These are phyloP conservation scores for Mycena rebaudengoi DNA, from an alignment of 768 basidiomycete species.

Conservation along the genomic window DNA sequence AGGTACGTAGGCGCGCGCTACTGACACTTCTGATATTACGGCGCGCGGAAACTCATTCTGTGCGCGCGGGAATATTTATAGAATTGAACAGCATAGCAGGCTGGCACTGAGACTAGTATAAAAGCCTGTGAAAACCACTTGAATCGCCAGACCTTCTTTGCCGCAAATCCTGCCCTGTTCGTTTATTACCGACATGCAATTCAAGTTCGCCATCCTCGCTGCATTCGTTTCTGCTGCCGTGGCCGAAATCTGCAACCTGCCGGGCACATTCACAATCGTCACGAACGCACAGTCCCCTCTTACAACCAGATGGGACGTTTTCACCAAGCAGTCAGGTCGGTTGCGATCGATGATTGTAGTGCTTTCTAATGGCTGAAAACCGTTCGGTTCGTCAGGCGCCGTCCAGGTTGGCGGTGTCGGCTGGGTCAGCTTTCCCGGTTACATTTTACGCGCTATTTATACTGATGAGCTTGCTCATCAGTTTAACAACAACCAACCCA, in stretches of 20 bases:
- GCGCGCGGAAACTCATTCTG: too few relatives aligned
- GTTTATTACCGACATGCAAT: not conserved
- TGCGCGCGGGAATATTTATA: too few relatives aligned
- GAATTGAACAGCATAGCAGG: too few relatives aligned
- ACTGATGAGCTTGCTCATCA: not conserved
- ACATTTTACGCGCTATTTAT: not conserved
- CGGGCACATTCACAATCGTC: not conserved
- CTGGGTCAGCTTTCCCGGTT: not conserved
- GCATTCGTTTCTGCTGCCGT: not conserved
- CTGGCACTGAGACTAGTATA: too few relatives aligned
- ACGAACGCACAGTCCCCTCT: not conserved
- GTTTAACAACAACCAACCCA: not conserved
- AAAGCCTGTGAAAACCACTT: not conserved
- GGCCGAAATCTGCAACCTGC: not conserved
- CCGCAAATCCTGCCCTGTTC: too few relatives aligned
- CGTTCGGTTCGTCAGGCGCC: not conserved
- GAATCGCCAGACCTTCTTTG: not conserved
- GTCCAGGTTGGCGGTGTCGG: not conserved
- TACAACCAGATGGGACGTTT: not conserved
- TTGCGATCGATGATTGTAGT: not conserved
- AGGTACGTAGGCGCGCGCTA: too few relatives aligned
- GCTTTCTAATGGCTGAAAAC: not conserved
- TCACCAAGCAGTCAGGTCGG: not conserved
- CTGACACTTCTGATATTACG: too few relatives aligned
- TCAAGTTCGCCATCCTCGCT: not conserved